These are phyloP conservation scores for Chalciporus sphaerocephalus DNA, from an alignment of 768 basidiomycete species.

Conservation along the genomic window DNA sequence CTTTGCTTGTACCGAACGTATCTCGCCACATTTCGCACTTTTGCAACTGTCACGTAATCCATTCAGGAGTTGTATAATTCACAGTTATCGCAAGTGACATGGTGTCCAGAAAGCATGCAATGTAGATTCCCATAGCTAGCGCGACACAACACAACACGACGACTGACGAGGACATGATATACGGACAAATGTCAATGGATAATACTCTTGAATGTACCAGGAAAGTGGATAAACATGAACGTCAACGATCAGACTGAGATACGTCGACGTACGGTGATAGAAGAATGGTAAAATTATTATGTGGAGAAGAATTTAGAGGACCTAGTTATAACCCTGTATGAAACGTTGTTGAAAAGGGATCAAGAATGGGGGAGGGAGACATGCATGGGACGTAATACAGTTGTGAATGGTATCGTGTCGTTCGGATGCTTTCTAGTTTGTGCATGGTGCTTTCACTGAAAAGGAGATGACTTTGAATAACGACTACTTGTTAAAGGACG, in stretches of 20 bases:
- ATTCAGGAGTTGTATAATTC: too few relatives aligned
- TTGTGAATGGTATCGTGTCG: conserved; percentile 22
- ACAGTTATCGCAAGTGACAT: neutral
- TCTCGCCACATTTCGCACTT: neutral
- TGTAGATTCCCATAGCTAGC: conserved; percentile 20
- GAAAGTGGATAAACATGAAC: neutral
- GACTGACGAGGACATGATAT: conserved; percentile 19
- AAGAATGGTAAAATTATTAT: conserved; percentile 13
- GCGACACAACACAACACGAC: conserved; percentile 24
- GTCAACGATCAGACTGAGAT: neutral
- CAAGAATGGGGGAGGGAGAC: conserved; percentile 2
- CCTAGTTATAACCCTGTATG: neutral
- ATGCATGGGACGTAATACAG: conserved; percentile 26
- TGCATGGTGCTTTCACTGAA: conserved; percentile 17
- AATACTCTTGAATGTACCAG: conserved; percentile 6
- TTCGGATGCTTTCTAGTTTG: conserved; percentile 28
- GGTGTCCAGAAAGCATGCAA: conserved; percentile 6
- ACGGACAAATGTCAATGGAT: conserved; percentile 5
- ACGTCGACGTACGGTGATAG: conserved; percentile 8
- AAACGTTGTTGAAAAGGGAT: conserved; percentile 2
- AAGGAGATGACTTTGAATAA: conserved; percentile 5
- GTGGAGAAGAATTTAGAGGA: neutral
- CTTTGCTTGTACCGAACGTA: too few relatives aligned
- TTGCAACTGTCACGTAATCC: too few relatives aligned
- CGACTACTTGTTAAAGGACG: neutral